Percentiles rank a stretch among this genome's conserved stretches.
These are phyloP conservation scores for Eleusine indica DNA, from an alignment of 176 grass and related monocot genomes.

Conservation along the genomic window DNA sequence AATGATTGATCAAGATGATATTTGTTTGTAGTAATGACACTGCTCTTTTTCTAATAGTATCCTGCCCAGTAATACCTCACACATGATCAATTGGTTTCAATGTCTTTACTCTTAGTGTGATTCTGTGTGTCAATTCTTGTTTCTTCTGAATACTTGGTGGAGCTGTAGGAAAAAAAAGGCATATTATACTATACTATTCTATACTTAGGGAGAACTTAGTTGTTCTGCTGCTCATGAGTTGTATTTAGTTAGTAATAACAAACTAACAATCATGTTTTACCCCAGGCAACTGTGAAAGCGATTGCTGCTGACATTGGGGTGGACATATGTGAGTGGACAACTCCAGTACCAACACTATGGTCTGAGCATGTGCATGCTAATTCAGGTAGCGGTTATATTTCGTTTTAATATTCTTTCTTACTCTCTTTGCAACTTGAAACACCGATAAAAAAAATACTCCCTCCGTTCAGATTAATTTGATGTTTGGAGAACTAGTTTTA, in stretches of 20 bases:
- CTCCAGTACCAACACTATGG: slow-evolving; percentile 93
- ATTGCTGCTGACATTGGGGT: slow-evolving; percentile 68
- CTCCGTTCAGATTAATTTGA: too few species aligned
- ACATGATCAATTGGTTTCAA: slow-evolving; percentile 16
- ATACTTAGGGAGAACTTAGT: background rate
- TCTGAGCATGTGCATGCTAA: slow-evolving; percentile 82
- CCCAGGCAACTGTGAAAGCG: slow-evolving; percentile 76
- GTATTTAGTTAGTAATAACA: slow-evolving; percentile 10
- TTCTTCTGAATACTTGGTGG: slow-evolving; percentile 25
- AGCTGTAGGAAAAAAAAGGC: background rate
- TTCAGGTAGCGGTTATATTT: slow-evolving; percentile 36
- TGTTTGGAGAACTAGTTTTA: too few species aligned
- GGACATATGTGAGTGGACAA: slow-evolving; percentile 84
- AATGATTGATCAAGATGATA: background rate
- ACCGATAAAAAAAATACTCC: background rate
- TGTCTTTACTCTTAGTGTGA: slow-evolving; percentile 18
- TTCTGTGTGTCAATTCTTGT: slow-evolving; percentile 18
- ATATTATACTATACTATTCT: slow-evolving; percentile 1
- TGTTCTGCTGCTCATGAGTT: slow-evolving; percentile 25
- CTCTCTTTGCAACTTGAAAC: slow-evolving; percentile 5
- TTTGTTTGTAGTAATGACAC: background rate
- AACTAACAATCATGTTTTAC: slow-evolving; percentile 27
- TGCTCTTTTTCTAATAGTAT: slow-evolving; percentile 12
- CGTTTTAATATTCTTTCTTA: background rate
- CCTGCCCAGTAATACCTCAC: background rate